Evolutionary conservation across 768 basidiomycete species (phyloP).

Genomic region (Psilocybe cubensis): DNA sequence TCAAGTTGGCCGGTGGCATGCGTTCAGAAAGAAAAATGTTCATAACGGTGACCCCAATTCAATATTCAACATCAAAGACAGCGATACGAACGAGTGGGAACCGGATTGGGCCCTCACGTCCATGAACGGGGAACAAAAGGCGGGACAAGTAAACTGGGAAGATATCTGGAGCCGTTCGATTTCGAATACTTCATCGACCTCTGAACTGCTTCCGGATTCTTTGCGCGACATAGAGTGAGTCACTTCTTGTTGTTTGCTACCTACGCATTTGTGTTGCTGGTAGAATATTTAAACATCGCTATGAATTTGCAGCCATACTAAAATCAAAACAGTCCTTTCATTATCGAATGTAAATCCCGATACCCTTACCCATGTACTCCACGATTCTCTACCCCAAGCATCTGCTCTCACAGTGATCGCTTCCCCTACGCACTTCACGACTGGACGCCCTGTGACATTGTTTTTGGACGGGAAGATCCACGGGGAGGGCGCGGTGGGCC

Average conservation of each 20-base stretch:
- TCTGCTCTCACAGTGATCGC: constrained; percentile 69
- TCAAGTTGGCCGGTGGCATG: constrained; percentile 77
- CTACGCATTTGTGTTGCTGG: not conserved
- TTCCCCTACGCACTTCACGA: constrained; percentile 79
- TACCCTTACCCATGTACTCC: constrained; percentile 30
- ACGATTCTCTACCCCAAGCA: constrained; percentile 36
- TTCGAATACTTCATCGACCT: not conserved
- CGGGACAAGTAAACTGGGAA: constrained; percentile 17
- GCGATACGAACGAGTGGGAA: constrained; percentile 2
- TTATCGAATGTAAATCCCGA: constrained; percentile 25
- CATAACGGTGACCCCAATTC: too few species aligned
- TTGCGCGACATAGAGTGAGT: constrained; percentile 16
- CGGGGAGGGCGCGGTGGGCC: constrained; percentile 71
- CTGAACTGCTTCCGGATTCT: constrained; percentile 1
- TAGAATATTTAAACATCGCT: not conserved
- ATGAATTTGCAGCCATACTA: constrained; percentile 25
- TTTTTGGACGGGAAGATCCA: constrained; percentile 58
- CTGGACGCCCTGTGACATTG: constrained; percentile 73
- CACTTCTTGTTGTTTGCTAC: not conserved
- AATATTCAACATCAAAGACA: constrained; percentile 5
- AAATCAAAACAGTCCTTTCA: constrained; percentile 35
- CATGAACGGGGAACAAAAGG: not conserved
- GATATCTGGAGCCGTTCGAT: constrained; percentile 40
- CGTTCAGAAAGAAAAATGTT: constrained; percentile 49
- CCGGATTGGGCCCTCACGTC: constrained; percentile 16